Base-by-base conservation (phyloP, 805 yeast genomes). In the Metschnikowia similis region DNA sequence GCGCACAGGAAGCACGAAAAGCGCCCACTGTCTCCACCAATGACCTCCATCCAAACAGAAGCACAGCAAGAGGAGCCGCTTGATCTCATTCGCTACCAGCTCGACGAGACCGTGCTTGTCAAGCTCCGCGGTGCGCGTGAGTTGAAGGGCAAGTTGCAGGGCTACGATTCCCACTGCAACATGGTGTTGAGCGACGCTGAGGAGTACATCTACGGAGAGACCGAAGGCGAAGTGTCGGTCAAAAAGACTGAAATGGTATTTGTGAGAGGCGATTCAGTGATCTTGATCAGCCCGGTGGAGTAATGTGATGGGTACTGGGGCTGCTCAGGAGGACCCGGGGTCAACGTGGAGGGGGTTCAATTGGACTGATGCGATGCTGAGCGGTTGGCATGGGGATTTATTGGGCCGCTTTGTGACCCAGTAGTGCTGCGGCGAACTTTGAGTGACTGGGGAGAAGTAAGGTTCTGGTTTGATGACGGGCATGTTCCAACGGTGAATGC, bases 231-330 rank as follows among this genome's bases (percentile, higher is more conserved):
- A 41, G 70, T 72, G 2, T 60, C 55, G n/a, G 71, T 70, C 16
- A 86, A 83, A 62, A 77, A 78, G 54, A 79, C 89, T 14, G 96
- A 89, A 49, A 88, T 94, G 90, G 83, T 94, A 39, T 92, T 92
- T 70, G 91, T 94, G 13, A 84, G 99, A 72, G 99, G 99, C n/a
- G 99, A 94, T 69, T 84, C 95, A 2, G 98, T 94, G 40, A 89
- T 95, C 45, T 77, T 91, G 58, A 84, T 94, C 48, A 83, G 86
- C 48, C 76, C 78, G 14, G 53, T 65, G 16, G 56, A 60, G 29
- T 52, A 47, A 14, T 21, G 21, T 4, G 21, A 21, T 21, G 21
- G 21, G 21, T 21, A 21, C 5, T 21, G 21, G 21, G 21, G 21
- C 21, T 21, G 21, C 5, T 4, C 9, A 16, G 26, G 10, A 8